Base-by-base conservation (phyloP, 768 basidiomycete species). In the Symmetrospora coprosmae region DNA sequence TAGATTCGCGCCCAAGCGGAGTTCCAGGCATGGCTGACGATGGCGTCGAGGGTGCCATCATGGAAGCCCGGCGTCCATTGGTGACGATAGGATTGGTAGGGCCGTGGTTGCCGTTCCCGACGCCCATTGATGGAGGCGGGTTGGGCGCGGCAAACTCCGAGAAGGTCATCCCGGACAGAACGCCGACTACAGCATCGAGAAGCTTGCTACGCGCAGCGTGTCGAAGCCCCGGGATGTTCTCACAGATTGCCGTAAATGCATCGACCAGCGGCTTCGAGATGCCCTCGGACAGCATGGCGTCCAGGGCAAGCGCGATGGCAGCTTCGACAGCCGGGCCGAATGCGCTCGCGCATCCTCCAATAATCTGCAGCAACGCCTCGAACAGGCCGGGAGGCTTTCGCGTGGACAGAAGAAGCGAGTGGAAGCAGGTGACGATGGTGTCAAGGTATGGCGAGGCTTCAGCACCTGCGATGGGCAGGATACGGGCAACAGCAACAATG, bases 121-220 rank as follows among this genome's bases (percentile, higher is more conserved):
- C n/a, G n/a, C n/a, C n/a, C n/a, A n/a, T n/a, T n/a, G n/a, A n/a
- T n/a, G n/a, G n/a, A n/a, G n/a, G n/a, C 14, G 21, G 35, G 13
- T 25, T 21, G n/a, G 51, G 51, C 14, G 23, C 40, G n/a, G 51
- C 51, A 28, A 53, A 53, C 6, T 53, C 51, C 25, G 37, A 38
- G 37, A 38, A 53, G 7, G 51, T 21, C 6, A 21, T 53, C 3
- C 51, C 51, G 6, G 51, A 39, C 8, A 53, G 25, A 25, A 53
- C 40, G 11, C 27, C 40, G 23, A 25, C 39, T 11, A 53, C 40
- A 38, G 35, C 35, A 31, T 53, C 51, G 8, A 53, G 51, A 3
- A 53, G 35, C 19, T 40, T 37, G 35, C 37, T 40, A 2, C 37
- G 11, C n/a, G 33, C 35, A 4, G 40, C 11, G 37, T 38, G 40